A percentile compares a stretch with the other conserved stretches of the same genome.
These are phyloP conservation scores for Blastobotrys illinoisensis DNA, from an alignment of 1,139 yeast species.

Conservation along the genomic window DNA sequence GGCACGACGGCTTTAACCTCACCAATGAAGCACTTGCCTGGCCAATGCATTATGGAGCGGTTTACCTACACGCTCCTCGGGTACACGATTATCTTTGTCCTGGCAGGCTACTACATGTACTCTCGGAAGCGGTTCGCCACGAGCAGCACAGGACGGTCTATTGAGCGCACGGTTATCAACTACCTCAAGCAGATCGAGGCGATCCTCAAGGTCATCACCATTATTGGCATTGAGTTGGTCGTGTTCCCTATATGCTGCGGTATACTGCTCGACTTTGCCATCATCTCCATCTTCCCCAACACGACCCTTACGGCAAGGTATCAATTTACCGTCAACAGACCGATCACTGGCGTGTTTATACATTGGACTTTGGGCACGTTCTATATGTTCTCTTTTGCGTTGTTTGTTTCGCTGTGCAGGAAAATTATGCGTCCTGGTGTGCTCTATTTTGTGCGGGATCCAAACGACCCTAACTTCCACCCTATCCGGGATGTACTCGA, in stretches of 20 bases:
- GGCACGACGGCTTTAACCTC: background rate
- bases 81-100: constrained; percentile 12
- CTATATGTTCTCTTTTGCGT: constrained; percentile 84
- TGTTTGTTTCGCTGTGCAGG: constrained; percentile 81
- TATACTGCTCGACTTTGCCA: constrained; percentile 61
- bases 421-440: constrained; percentile 82
- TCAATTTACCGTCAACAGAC: constrained; percentile 15
- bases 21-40: constrained; percentile 4
- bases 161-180: constrained; percentile 19
- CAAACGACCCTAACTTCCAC: constrained; percentile 88
- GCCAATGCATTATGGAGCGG: constrained; percentile 14
- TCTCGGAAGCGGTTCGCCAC: constrained; percentile 18
- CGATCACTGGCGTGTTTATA: constrained; percentile 25
- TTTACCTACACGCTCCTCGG: constrained; percentile 19
- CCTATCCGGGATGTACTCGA: constrained; percentile 85
- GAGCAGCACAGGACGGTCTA: constrained; percentile 9
- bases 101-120: constrained; percentile 17
- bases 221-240: constrained; percentile 74
- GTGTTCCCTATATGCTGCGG: constrained; percentile 89
- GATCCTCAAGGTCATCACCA: constrained; percentile 66
- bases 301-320: constrained; percentile 12
- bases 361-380: constrained; percentile 78
- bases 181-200: constrained; percentile 37
- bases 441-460: constrained; percentile 82
- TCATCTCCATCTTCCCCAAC: constrained; percentile 34